A percentile compares a stretch with the other conserved stretches of the same genome.
Conservation (phyloP, 805 yeast species). For the Ogataea pignaliae region DNA sequence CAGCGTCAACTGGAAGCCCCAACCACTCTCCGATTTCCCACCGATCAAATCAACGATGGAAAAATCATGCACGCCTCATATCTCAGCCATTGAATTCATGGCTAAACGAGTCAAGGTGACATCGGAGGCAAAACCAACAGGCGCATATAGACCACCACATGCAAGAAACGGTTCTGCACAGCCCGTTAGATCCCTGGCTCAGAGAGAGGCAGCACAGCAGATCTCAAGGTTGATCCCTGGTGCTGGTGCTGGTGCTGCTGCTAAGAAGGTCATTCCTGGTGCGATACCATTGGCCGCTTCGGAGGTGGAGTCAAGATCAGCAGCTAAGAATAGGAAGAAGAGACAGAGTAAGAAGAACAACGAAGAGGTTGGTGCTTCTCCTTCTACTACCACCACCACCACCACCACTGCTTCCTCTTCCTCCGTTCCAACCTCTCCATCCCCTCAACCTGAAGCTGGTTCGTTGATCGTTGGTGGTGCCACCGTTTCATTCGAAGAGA, state of each 20-base stretch:
- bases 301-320: conserved; percentile 52
- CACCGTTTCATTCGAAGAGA: conserved; percentile 69
- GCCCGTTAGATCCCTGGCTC: conserved; percentile 49
- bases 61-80: conserved; percentile 65
- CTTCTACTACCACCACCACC: not conserved
- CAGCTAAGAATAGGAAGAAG: conserved; percentile 72
- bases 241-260: conserved; percentile 23
- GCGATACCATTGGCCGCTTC: conserved; percentile 36
- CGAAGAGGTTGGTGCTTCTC: conserved; percentile 9
- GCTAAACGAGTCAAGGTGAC: conserved; percentile 35
- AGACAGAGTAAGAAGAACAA: conserved; percentile 53
- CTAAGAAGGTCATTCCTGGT: conserved; percentile 50
- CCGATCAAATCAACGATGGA: conserved; percentile 42
- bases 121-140: conserved; percentile 51
- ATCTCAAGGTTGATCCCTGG: conserved; percentile 25
- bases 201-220: conserved; percentile 42
- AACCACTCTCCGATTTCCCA: conserved; percentile 49
- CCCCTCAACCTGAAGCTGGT: conserved; percentile 14
- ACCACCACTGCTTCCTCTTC: conserved; percentile 1
- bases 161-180: conserved; percentile 47
- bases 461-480: conserved; percentile 57
- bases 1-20: conserved; percentile 82
- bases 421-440: conserved; percentile 2
- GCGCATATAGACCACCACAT: conserved; percentile 97
- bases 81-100: conserved; percentile 58